Evolutionary conservation across 345 rosid genomes (phyloP).

Genomic region (Luvunga scandens): DNA sequence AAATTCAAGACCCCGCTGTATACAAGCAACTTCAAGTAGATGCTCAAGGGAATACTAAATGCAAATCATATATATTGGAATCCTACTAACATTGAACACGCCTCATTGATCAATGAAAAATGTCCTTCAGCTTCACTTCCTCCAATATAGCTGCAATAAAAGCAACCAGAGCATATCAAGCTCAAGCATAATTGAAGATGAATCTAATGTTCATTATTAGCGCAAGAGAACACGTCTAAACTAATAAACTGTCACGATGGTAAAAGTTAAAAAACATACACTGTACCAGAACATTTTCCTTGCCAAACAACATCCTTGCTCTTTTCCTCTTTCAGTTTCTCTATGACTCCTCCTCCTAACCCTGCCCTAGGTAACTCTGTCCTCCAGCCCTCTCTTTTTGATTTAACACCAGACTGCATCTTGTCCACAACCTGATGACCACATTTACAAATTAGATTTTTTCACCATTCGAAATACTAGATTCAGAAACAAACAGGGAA

Average conservation of each 20-base stretch:
- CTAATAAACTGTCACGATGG: not conserved
- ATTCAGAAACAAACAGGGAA: not conserved
- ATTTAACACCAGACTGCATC: conserved; percentile 75
- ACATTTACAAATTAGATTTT: not conserved
- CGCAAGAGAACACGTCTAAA: not conserved
- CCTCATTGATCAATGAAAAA: conserved; percentile 89
- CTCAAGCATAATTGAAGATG: conserved; percentile 5
- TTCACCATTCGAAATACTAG: not conserved
- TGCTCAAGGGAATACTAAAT: not conserved
- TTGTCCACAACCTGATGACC: conserved; percentile 78
- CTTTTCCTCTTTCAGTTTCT: conserved; percentile 72
- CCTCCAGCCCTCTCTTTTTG: conserved; percentile 61
- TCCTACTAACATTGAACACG: conserved; percentile 89
- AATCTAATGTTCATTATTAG: not conserved
- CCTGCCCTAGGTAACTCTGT: conserved; percentile 65
- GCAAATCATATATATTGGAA: not conserved
- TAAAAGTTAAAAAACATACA: conserved; percentile 61
- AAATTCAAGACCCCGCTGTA: not conserved
- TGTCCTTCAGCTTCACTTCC: conserved; percentile 92
- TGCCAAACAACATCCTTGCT: conserved; percentile 75
- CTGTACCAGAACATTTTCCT: conserved; percentile 99
- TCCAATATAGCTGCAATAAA: conserved; percentile 69
- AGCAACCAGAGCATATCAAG: conserved; percentile 8
- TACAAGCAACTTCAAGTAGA: not conserved
- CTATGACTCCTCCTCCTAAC: conserved; percentile 57